phyloP scores from a whole-genome alignment of 495 filamentous ascomycete genomes.

The Chaetomidium leptoderma region DNA sequence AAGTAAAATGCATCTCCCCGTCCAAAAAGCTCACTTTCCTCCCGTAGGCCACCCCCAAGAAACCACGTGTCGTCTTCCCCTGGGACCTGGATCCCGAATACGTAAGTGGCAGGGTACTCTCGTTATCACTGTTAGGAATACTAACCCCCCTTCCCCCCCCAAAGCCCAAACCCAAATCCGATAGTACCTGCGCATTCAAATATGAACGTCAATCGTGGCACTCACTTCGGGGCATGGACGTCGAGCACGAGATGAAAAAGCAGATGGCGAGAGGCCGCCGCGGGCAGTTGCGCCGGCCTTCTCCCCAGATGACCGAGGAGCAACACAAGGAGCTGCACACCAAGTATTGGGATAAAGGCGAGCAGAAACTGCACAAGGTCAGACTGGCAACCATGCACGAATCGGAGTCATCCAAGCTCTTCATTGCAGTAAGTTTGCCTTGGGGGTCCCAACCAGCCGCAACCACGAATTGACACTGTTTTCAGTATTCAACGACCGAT shows the following conservation, averaged over 20 bases:
- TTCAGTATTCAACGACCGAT: neutral
- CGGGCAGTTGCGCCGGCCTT: neutral
- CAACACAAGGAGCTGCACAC: neutral
- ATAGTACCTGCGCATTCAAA: neutral
- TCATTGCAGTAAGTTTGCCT: conserved; percentile 8
- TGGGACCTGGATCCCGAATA: neutral
- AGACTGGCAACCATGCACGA: neutral
- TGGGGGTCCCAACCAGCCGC: too few relatives aligned
- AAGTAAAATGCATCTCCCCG: neutral
- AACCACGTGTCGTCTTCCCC: neutral
- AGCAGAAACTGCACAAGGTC: neutral
- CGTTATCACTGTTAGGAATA: neutral
- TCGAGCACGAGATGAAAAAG: neutral
- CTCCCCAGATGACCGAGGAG: neutral
- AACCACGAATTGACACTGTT: neutral
- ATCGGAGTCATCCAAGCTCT: neutral
- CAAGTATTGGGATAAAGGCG: neutral
- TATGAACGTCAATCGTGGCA: conserved; percentile 1
- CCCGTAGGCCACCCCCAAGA: neutral
- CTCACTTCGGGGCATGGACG: neutral
- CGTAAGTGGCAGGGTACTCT: neutral
- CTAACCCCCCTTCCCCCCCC: neutral
- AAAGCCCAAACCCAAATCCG: neutral
- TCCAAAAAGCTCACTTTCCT: neutral
- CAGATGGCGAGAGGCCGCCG: neutral